Base-by-base conservation (phyloP, 768 basidiomycete genomes). In the Boletales sp. region DNA sequence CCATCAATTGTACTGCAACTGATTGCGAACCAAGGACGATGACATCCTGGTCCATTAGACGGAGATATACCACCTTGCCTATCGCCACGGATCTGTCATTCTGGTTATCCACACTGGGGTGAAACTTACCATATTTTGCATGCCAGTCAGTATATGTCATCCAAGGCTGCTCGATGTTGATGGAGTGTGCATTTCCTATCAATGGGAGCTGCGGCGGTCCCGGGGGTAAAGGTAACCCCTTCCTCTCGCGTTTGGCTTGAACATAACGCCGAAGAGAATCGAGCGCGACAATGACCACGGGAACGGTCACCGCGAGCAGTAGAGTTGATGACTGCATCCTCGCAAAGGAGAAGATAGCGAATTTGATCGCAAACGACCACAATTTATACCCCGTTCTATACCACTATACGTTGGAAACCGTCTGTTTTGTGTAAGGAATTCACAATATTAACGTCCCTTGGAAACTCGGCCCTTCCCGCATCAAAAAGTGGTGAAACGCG, bases 11-110 rank as follows among this genome's bases (percentile, higher is more conserved):
- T n/a, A 64, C 54, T 0, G 69, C 74, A 15, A 63, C 69, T 49
- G 71, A 69, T 18, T 64, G 64, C 19, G 69, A 69, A 54, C 75
- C 79, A 19, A 82, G 57, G 41, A 81, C 60, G 32, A 81, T 60
- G 27, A 72, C 66, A 10, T 62, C 65, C 17, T 70, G 67, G 49
- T 74, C 78, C 56, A 76, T 74, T 19, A 76, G 63, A 14, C 69
- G 68, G 50, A 77, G 73, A 15, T 75, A 75, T 29, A 81, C 70
- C 12, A 82, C 53, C 1, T 73, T 59, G 1, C 75, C 72, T 75
- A 32, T 8, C 32, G 30, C 31, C 32, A 11, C 11, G 29, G 24
- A n/a, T 13, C 29, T 9, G 11, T 30, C 31, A 46, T 39, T 13
- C 29, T 17, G 21, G 35, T 27, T 3, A 31, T 10, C 11, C 32